Base-by-base conservation (phyloP, 441 rosid genomes). In the Euphorbia schlechtendalii region DNA sequence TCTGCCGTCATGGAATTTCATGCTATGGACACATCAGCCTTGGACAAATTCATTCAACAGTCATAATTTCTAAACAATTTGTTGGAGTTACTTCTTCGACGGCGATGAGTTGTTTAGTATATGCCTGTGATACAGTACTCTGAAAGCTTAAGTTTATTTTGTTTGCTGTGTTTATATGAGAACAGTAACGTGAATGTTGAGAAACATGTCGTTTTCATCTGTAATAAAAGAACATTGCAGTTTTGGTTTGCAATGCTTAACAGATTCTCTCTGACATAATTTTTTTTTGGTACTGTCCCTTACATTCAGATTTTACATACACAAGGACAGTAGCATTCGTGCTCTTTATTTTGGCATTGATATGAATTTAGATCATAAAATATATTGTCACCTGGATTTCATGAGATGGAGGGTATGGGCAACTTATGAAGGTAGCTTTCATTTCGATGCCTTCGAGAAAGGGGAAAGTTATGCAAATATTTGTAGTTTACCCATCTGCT, bases 1-100 rank as follows among this genome's bases (percentile, higher is more conserved):
- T 68, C 73, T 45, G 96, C 92, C 59, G 78, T 75, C 51, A 81
- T 83, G 70, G 92, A 87, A 69, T 94, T 87, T 67, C 74, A 71
- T 40, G 97, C 96, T 60, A 59, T 94, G 85, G 99, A 91, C 77
- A 80, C 88, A 40, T 84, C 90, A 30, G 85, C 89, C 13, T 76
- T 94, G 79, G 83, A 87, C 78, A 81, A 77, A 66, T 86, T 90
- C 61, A 69, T 82, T 63, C 88, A 76, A 65, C 34, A 71, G 14
- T 25, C 77, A 38, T 84, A 71, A 81, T 58, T 60, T 21, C 9
- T 36, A 8, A 17, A 46, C n/a, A 12, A n/a, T 0, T 1, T 15
- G 41, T 65, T 25, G 34, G 14, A 56, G 34, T 6, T 61, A 21
- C 28, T 28, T 9, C 22, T 59, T 12, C 12, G 4, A 36, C 20